Evolutionary conservation across 106 monocot species (phyloP).

Genomic region (Apostasia shenzhenica): DNA sequence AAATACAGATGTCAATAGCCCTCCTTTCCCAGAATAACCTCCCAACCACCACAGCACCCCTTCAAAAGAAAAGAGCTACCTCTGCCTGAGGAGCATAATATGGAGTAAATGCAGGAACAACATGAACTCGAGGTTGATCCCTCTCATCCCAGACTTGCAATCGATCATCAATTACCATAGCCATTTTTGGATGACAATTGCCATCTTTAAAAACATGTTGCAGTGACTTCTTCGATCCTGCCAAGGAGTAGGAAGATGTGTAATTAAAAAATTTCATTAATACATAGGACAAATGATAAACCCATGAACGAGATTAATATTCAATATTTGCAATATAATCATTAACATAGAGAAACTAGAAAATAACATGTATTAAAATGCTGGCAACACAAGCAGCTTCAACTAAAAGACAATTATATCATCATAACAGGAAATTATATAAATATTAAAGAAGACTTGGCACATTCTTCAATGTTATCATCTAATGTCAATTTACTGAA

Average conservation of each 20-base stretch:
- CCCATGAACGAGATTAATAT: background rate
- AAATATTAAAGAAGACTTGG: background rate
- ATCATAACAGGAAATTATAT: background rate
- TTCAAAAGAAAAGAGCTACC: slow-evolving; percentile 19
- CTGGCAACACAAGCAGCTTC: background rate
- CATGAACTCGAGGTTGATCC: slow-evolving; percentile 92
- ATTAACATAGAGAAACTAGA: background rate
- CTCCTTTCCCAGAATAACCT: too few relatives aligned
- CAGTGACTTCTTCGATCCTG: slow-evolving; percentile 76
- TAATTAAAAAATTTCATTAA: background rate
- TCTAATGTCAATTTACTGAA: background rate
- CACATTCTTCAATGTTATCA: slow-evolving; percentile 1
- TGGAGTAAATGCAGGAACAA: slow-evolving; percentile 86
- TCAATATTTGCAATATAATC: background rate
- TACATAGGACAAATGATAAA: background rate
- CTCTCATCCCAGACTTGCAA: slow-evolving; percentile 86
- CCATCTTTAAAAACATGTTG: slow-evolving; percentile 74
- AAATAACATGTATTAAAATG: background rate
- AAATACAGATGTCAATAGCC: background rate
- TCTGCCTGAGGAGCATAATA: slow-evolving; percentile 98
- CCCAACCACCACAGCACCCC: too few relatives aligned
- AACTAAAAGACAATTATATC: slow-evolving; percentile 1
- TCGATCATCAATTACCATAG: slow-evolving; percentile 96
- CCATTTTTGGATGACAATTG: slow-evolving; percentile 83
- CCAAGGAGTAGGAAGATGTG: background rate